Percentiles rank a stretch among this genome's conserved stretches.
These are phyloP conservation scores for Amanita exitialis DNA, from an alignment of 768 basidiomycete genomes.

Conservation along the genomic window DNA sequence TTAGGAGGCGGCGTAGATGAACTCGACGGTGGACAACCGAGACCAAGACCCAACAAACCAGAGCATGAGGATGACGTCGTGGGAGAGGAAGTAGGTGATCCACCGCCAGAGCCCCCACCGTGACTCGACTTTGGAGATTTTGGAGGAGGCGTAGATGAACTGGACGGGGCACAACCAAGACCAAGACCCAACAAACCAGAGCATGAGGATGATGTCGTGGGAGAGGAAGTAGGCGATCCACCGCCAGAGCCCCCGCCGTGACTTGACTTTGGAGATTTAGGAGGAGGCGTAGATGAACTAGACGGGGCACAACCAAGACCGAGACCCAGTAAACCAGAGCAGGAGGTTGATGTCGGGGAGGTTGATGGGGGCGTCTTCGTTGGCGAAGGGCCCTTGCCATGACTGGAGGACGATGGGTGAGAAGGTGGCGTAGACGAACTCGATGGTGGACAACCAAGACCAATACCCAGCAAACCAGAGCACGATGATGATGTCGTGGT, in stretches of 20 bases:
- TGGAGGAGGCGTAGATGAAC: too few relatives aligned
- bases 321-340: neutral
- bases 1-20: neutral
- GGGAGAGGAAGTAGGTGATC: neutral
- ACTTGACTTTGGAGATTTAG: neutral
- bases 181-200: neutral
- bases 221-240: neutral
- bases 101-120: neutral
- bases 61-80: neutral
- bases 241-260: neutral
- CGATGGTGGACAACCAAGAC: neutral
- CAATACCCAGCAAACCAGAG: neutral
- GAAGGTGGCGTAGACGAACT: neutral
- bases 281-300: too few relatives aligned
- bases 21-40: neutral
- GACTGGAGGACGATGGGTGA: neutral
- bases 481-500: neutral
- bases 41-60: neutral
- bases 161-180: neutral
- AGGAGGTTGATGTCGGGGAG: neutral
- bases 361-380: neutral
- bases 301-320: neutral
- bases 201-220: neutral
- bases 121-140: neutral
- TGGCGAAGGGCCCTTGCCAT: neutral